Conservation (phyloP, 2,329 filamentous ascomycete genomes). For the Spiromastix sp. region DNA sequence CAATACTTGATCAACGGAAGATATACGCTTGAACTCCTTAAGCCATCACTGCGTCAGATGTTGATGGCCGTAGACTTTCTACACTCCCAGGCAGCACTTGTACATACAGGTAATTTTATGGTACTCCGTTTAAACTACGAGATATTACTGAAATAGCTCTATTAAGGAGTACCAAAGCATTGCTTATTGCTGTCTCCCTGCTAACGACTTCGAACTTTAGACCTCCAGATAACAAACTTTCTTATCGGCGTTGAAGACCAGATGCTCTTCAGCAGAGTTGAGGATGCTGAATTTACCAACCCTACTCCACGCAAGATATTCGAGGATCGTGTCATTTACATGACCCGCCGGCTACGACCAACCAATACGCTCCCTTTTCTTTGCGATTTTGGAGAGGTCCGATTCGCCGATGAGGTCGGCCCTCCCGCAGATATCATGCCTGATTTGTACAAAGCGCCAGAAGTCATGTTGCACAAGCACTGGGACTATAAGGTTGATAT, state of each 20-base stretch:
- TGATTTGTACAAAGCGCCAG: conserved; percentile 20
- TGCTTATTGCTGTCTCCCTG: no score
- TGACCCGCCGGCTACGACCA: conserved; percentile 14
- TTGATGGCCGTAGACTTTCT: conserved; percentile 14
- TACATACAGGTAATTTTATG: conserved; percentile 14
- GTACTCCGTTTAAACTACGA: no score
- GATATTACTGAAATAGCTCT: no score
- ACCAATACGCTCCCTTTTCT: conserved; percentile 15
- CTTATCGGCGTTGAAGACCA: background rate
- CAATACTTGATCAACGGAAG: background rate
- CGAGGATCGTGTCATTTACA: conserved; percentile 20
- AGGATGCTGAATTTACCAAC: conserved; percentile 13
- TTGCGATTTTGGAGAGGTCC: conserved; percentile 21
- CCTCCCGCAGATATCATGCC: conserved; percentile 19
- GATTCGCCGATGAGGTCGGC: conserved; percentile 9
- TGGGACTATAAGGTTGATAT: conserved; percentile 23
- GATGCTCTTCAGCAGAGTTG: background rate
- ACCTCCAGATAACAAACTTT: background rate
- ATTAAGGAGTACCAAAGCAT: no score
- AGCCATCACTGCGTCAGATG: conserved; percentile 9
- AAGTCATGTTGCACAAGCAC: conserved; percentile 21
- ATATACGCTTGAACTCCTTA: conserved; percentile 7
- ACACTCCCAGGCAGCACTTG: conserved; percentile 11
- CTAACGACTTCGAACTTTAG: background rate
- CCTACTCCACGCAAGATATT: conserved; percentile 22